A percentile compares a stretch with the other conserved stretches of the same genome.
phyloP scores from a whole-genome alignment of 805 yeast genomes.

The Candida nemodendra region DNA sequence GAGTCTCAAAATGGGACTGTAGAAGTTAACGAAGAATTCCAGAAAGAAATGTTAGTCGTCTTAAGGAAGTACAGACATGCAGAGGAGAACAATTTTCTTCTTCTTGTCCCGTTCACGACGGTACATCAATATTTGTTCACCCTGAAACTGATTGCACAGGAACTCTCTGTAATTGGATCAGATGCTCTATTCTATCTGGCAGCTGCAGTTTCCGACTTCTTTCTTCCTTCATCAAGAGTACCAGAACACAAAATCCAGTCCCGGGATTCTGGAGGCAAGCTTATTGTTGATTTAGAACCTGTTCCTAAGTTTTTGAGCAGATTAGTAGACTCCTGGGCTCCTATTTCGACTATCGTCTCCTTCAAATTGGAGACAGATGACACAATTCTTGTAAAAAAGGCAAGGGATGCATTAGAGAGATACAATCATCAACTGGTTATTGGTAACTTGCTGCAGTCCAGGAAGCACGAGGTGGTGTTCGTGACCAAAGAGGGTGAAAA shows the following conservation, averaged over 20 bases:
- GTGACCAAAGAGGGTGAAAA: slow-evolving; percentile 50
- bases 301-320: slow-evolving; percentile 92
- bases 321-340: slow-evolving; percentile 92
- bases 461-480: slow-evolving; percentile 85
- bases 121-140: slow-evolving; percentile 93
- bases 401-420: slow-evolving; percentile 73
- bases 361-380: slow-evolving; percentile 92
- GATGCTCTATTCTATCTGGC: slow-evolving; percentile 82
- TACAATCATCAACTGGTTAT: slow-evolving; percentile 93
- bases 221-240: slow-evolving; percentile 77
- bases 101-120: slow-evolving; percentile 86
- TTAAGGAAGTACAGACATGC: slow-evolving; percentile 56
- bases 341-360: slow-evolving; percentile 88
- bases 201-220: slow-evolving; percentile 97
- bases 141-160: slow-evolving; percentile 61
- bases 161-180: slow-evolving; percentile 52
- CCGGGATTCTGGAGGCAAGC: slow-evolving; percentile 63
- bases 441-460: slow-evolving; percentile 86
- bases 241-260: slow-evolving; percentile 97
- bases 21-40: slow-evolving; percentile 59
- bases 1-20: slow-evolving; percentile 50
- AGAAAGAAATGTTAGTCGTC: slow-evolving; percentile 57
- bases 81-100: slow-evolving; percentile 48
- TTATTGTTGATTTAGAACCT: slow-evolving; percentile 85
- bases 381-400: slow-evolving; percentile 66